These are phyloP conservation scores for Grammothele lineata DNA, from an alignment of 768 basidiomycete species.

Conservation along the genomic window DNA sequence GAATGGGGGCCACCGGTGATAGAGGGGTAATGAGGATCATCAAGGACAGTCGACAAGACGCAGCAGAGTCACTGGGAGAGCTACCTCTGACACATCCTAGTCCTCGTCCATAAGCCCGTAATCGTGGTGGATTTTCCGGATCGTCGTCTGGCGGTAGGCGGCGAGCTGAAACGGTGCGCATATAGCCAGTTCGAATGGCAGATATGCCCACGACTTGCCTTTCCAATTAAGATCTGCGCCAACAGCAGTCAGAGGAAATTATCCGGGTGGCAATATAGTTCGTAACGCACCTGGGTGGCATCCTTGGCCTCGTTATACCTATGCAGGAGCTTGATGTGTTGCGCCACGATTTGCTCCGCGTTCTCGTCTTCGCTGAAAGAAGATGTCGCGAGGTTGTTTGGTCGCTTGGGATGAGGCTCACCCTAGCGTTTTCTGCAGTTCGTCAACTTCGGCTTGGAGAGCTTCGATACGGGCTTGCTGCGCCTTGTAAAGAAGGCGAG, in stretches of 20 bases:
- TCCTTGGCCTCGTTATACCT: constrained; percentile 81
- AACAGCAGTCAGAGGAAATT: too few species aligned
- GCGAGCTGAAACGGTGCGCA: constrained; percentile 53
- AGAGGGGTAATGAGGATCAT: too few species aligned
- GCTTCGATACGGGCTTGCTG: constrained; percentile 45
- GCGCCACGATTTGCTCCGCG: constrained; percentile 55
- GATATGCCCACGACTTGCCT: constrained; percentile 34
- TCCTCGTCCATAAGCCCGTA: constrained; percentile 59
- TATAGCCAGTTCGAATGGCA: constrained; percentile 9
- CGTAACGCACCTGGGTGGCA: constrained; percentile 62
- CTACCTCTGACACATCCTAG: too few species aligned
- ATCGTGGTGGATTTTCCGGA: constrained; percentile 72
- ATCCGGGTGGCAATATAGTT: background rate
- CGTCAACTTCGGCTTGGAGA: constrained; percentile 45
- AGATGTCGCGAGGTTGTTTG: background rate
- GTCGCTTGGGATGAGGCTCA: constrained; percentile 19
- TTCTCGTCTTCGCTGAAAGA: constrained; percentile 36
- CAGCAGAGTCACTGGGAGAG: too few species aligned
- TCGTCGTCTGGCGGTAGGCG: constrained; percentile 58
- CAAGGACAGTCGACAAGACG: too few species aligned
- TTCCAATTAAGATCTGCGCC: constrained; percentile 70
- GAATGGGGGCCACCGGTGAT: too few species aligned
- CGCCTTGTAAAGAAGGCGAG: constrained; percentile 41
- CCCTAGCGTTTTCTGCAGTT: constrained; percentile 47
- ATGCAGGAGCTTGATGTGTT: constrained; percentile 70